Percentiles rank a stretch among this genome's conserved stretches.
phyloP scores from a whole-genome alignment of 2,329 filamentous ascomycete genomes.

The Tolypocladium endophyticum region DNA sequence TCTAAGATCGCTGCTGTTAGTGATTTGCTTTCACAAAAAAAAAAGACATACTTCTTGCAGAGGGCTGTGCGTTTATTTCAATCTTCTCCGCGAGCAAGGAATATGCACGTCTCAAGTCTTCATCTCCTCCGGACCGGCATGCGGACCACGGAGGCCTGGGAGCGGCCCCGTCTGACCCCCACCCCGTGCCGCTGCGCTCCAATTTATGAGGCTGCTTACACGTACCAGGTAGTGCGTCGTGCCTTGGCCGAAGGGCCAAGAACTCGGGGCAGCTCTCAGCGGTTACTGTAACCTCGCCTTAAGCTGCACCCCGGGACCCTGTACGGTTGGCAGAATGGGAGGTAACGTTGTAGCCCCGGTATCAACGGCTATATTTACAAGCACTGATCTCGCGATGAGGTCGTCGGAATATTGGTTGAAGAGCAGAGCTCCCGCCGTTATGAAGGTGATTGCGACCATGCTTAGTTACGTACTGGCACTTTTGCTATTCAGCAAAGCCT shows the following conservation, averaged over 20 bases:
- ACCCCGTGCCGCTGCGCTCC: background rate
- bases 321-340: background rate
- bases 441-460: constrained; percentile 1
- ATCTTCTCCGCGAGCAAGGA: background rate
- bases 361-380: background rate
- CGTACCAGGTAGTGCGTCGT: background rate
- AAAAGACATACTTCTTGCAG: no score
- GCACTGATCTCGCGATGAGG: background rate
- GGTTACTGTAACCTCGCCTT: background rate
- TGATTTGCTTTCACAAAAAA: no score
- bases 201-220: background rate
- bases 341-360: background rate
- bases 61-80: no score
- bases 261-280: background rate
- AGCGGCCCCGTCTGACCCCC: background rate
- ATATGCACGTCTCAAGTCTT: background rate
- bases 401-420: no score
- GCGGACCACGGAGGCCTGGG: background rate
- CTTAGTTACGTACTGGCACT: constrained; percentile 1
- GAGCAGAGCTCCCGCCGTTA: background rate
- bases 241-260: background rate
- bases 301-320: background rate
- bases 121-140: background rate
- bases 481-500: constrained; percentile 3
- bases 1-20: background rate